Percentiles rank a stretch among this genome's conserved stretches.
Evolutionary conservation across 306 rosid genomes (phyloP).

Genomic region (Sicyos baderoa): DNA sequence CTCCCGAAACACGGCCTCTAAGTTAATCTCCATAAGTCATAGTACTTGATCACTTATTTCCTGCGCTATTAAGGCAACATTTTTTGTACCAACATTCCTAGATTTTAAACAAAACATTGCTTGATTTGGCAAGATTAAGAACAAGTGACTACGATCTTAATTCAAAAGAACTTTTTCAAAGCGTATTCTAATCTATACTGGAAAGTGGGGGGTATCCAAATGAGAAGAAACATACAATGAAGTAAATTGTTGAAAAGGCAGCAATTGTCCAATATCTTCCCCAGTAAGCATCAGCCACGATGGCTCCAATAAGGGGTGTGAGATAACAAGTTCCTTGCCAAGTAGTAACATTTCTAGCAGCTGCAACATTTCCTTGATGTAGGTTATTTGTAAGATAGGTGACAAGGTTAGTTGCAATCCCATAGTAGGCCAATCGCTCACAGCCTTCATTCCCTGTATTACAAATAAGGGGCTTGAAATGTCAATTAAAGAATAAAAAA

Average conservation of each 20-base stretch:
- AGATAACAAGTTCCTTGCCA: constrained; percentile 99
- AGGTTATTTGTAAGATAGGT: constrained; percentile 78
- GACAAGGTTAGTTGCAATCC: constrained; percentile 84
- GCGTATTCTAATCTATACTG: constrained; percentile 4
- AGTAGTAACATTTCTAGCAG: constrained; percentile 89
- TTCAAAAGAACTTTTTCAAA: not conserved
- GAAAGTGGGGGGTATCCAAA: not conserved
- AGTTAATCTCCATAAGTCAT: not conserved
- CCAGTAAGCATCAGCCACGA: constrained; percentile 92
- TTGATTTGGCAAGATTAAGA: not conserved
- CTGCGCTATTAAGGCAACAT: not conserved
- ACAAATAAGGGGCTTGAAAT: constrained; percentile 10
- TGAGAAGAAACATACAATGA: constrained; percentile 46
- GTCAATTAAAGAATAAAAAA: constrained; percentile 4
- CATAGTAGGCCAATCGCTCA: constrained; percentile 90
- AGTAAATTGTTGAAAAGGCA: constrained; percentile 61
- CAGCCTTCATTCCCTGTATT: constrained; percentile 80
- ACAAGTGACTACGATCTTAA: not conserved
- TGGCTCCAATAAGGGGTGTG: constrained; percentile 91
- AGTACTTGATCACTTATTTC: not conserved
- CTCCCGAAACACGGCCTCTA: not conserved
- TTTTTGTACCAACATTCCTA: not conserved
- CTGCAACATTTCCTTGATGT: constrained; percentile 80
- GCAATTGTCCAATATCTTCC: constrained; percentile 99
- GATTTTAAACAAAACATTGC: not conserved